Base-by-base conservation (phyloP, 1,284 basidiomycete genomes). In the Anthracocystis setariae region DNA sequence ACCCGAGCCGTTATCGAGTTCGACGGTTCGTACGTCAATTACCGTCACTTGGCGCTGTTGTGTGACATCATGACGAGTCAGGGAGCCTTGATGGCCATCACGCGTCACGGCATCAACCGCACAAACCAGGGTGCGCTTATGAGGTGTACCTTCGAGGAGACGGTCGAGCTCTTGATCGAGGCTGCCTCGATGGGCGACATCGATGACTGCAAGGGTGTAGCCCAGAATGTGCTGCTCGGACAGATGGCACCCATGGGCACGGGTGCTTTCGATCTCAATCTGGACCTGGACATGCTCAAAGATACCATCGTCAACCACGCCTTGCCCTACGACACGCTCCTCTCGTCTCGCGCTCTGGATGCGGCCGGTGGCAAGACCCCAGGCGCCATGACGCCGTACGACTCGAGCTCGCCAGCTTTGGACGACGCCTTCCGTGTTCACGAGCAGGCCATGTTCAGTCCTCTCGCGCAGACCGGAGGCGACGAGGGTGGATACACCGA, bases 21-120 rank as follows among this genome's bases (percentile, higher is more conserved):
- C 85, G 96, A 97, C 83, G 96, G 95, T 87, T 98, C 95, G 18
- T 97, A 98, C 82, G 95, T 99, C 86, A 98, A 99, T 85, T 98
- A 97, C 85, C 90, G 96, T 54, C 96, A 99, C 84, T 87, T 98
- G 56, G 92, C 94, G 1, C 86, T 99, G 18, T 88, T 99, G 23
- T 95, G 93, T 84, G 96, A 99, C 83, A 87, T 99, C 50, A 99
- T 99, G 96, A 98, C 95, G 13, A 93, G 95, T 79, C 92, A 93
- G 59, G 96, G 96, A 38, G 85, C 89, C 9, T 87, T 98, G 67
- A 98, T 98, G 95, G 93, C 95, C 12, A 98, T 99, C 84, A 98
- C 96, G 46, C 93, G 96, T 48, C 96, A 98, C 82, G 96, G 96
- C 84, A 99, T 99, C 85, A 98, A 98, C 85, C 90, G 95, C 55